Evolutionary conservation across 768 basidiomycete species (phyloP).

Genomic region (Cubamyces lactineus): DNA sequence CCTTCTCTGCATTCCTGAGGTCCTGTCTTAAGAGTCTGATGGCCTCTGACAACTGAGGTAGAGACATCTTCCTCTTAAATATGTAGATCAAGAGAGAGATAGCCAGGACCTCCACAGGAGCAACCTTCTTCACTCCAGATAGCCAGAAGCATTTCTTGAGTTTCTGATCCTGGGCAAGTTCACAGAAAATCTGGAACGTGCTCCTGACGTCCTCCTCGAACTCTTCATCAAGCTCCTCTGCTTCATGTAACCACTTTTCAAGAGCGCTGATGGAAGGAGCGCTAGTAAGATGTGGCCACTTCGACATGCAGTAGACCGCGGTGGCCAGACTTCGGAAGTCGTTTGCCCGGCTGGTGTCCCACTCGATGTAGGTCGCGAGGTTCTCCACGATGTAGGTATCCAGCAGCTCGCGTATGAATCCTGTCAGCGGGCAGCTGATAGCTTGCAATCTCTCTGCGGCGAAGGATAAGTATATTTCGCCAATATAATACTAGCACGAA

Average conservation of each 20-base stretch:
- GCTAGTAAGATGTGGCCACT: slow-evolving; percentile 26
- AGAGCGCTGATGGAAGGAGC: slow-evolving; percentile 21
- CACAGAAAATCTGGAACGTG: slow-evolving; percentile 51
- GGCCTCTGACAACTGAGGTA: slow-evolving; percentile 46
- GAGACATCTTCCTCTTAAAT: slow-evolving; percentile 45
- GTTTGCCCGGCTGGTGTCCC: slow-evolving; percentile 41
- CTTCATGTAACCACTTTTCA: slow-evolving; percentile 32
- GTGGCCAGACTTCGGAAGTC: slow-evolving; percentile 41
- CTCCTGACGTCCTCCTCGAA: slow-evolving; percentile 41
- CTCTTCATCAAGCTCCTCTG: slow-evolving; percentile 31
- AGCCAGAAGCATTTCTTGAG: slow-evolving; percentile 43
- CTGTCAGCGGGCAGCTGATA: slow-evolving; percentile 55
- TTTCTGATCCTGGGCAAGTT: slow-evolving; percentile 45
- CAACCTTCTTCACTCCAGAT: slow-evolving; percentile 46
- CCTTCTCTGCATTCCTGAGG: slow-evolving; percentile 58
- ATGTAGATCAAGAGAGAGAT: slow-evolving; percentile 56
- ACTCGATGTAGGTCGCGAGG: slow-evolving; percentile 37
- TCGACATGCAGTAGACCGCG: slow-evolving; percentile 37
- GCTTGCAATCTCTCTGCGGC: slow-evolving; percentile 69
- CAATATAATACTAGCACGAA: neutral
- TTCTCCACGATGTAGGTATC: slow-evolving; percentile 47
- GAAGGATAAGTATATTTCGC: neutral
- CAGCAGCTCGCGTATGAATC: slow-evolving; percentile 62
- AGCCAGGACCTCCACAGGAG: slow-evolving; percentile 71
- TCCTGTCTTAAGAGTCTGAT: slow-evolving; percentile 55